These are phyloP conservation scores for Verbascum thapsus DNA, from an alignment of 257 asterid genomes.

Conservation along the genomic window DNA sequence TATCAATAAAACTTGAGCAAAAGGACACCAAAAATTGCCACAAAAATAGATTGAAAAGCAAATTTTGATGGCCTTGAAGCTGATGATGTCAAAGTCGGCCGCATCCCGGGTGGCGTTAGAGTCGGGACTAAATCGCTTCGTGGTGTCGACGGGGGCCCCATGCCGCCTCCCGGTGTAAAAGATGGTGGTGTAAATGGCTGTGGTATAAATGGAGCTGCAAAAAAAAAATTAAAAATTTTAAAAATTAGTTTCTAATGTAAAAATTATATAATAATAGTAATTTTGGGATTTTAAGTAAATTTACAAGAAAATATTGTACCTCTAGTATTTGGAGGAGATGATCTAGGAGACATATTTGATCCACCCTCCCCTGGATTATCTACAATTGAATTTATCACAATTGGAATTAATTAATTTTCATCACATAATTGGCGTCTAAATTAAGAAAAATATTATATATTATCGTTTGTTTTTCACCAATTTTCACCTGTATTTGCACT, in stretches of 20 bases:
- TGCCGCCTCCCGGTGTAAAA: slow-evolving; percentile 10
- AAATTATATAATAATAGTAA: too few species aligned
- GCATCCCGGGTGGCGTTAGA: slow-evolving; percentile 61
- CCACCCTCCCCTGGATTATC: slow-evolving; percentile 35
- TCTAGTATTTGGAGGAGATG: slow-evolving; percentile 33
- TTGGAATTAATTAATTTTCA: neutral
- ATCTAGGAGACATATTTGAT: slow-evolving; percentile 37
- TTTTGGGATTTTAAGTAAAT: neutral
- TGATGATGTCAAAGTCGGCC: slow-evolving; percentile 55
- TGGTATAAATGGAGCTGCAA: slow-evolving; percentile 44
- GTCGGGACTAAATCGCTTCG: slow-evolving; percentile 42
- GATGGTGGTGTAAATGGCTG: slow-evolving; percentile 45
- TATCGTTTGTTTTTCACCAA: too few species aligned
- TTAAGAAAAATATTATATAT: too few species aligned
- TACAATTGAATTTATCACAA: slow-evolving; percentile 23
- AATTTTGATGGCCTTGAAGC: slow-evolving; percentile 35
- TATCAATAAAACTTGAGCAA: slow-evolving; percentile 33
- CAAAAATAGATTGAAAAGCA: slow-evolving; percentile 30
- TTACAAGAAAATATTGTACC: slow-evolving; percentile 29
- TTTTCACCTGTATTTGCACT: too few species aligned
- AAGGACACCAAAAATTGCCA: slow-evolving; percentile 38
- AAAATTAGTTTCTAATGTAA: too few species aligned
- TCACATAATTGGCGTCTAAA: neutral
- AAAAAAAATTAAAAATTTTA: too few species aligned
- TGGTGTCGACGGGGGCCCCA: slow-evolving; percentile 28